Evolutionary conservation across 768 basidiomycete species (phyloP).

Genomic region (Chalciporus pseudorubinellus): DNA sequence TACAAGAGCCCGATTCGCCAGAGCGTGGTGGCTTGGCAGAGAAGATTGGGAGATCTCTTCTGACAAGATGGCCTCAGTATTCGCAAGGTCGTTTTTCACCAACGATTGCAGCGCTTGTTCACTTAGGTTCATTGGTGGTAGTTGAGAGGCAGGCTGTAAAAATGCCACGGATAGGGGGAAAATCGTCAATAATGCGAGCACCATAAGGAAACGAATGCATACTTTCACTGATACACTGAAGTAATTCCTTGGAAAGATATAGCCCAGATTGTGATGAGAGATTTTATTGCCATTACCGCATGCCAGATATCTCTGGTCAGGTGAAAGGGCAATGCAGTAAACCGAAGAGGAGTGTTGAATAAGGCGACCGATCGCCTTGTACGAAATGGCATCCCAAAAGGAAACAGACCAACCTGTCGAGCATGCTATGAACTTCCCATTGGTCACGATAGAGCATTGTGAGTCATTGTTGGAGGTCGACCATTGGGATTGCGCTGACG

Average conservation of each 20-base stretch:
- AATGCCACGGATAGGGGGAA: not conserved
- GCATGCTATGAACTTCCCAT: not conserved
- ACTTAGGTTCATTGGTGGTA: too few species aligned
- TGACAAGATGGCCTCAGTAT: too few species aligned
- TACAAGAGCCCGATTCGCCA: conserved; percentile 6
- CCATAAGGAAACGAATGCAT: too few species aligned
- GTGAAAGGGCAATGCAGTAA: not conserved
- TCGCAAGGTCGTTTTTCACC: not conserved
- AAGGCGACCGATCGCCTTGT: not conserved
- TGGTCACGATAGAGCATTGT: not conserved
- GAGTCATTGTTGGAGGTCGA: too few species aligned
- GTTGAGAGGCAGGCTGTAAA: too few species aligned
- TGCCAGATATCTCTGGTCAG: not conserved
- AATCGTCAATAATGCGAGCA: not conserved
- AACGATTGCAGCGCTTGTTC: not conserved
- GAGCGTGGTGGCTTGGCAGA: not conserved
- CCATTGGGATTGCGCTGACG: too few species aligned
- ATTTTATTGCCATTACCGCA: not conserved
- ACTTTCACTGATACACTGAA: conserved; percentile 2
- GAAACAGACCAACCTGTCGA: not conserved
- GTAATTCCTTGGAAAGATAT: too few species aligned
- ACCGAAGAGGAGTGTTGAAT: not conserved
- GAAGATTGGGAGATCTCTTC: too few species aligned
- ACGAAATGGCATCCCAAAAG: not conserved
- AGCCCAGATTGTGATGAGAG: not conserved